Evolutionary conservation across 2,329 filamentous ascomycete genomes (phyloP), one percentile per base, ranked within the genome.

Genomic region (Penicillium glabrum): DNA sequence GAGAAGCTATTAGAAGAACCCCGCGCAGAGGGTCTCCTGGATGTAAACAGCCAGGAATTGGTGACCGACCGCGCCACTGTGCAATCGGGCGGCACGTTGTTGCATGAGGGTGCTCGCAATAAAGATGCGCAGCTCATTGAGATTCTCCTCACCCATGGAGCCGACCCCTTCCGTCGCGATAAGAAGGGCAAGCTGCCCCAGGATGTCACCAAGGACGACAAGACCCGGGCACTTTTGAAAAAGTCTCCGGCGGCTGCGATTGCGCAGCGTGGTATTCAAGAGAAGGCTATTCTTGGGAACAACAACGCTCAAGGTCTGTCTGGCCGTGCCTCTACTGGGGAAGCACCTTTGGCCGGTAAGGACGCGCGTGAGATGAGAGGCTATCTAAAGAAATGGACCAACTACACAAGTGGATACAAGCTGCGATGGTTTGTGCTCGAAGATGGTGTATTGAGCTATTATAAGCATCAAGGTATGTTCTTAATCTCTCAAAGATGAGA

Each of bases 351-450:
- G 57, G 89, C 89, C 26, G 89, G 89, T 16, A 92, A 93, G 64
- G 95, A 99, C 70, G 89, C 90, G 19, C 85, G 93, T 47, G 93
- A 98, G 76, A 98, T 99, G 90, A 97, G 96, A 78, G 95, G 95
- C 7, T 99, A 98, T 73, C 81, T 99, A 55, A 98, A 97, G 78
- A 99, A 99, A 75, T 99, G 95, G 95, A 99, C 95, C 47, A 99
- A 99, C 73, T 99, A 99, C 73, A 93, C 93, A 23, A 93, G 90
- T 71, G 95, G 95, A 9, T 99, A 97, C 78, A 96, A 99, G 77
- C 76, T 99, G 61, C 84, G 95, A 58, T 99, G 93, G 93, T 99
- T 99, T 71, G 95, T 98, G 14, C 84, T 99, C 9, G 95, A 99
- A 72, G 95, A 99, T 71, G 95, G 95, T 13, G 93, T 99, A 13